phyloP scores from a whole-genome alignment of 2,329 filamentous ascomycete species.

The Colletotrichum destructivum region DNA sequence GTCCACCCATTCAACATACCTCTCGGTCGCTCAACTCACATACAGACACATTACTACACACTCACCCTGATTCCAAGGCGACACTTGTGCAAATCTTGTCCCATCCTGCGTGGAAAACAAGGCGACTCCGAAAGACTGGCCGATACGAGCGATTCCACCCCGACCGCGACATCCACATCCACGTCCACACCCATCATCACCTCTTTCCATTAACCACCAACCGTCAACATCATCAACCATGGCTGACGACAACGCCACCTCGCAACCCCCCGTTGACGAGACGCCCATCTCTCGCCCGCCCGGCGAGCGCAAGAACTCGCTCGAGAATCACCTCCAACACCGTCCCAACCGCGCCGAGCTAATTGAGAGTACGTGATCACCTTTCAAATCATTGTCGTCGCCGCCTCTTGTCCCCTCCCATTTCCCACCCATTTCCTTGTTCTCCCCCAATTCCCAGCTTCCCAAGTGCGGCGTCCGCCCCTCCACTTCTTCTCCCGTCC shows the following conservation, averaged over 20 bases:
- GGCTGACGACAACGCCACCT: constrained; percentile 49
- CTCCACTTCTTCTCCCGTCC: constrained; percentile 21
- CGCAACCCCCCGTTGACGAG: constrained; percentile 62
- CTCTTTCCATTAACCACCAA: not conserved
- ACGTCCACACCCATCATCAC: constrained; percentile 22
- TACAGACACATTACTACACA: not conserved
- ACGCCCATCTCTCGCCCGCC: constrained; percentile 69
- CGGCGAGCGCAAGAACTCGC: constrained; percentile 73
- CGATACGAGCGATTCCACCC: constrained; percentile 17
- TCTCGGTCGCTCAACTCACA: constrained; percentile 17
- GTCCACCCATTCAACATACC: constrained; percentile 13
- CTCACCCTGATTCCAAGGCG: constrained; percentile 18
- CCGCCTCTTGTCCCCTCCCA: not conserved
- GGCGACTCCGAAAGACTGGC: constrained; percentile 16
- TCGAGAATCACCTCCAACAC: constrained; percentile 80
- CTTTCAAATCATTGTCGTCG: not conserved
- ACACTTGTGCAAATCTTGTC: constrained; percentile 11
- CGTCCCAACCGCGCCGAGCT: constrained; percentile 84
- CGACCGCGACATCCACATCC: not conserved
- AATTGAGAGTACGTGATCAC: constrained; percentile 77
- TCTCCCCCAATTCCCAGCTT: not conserved
- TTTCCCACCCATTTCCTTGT: constrained; percentile 13
- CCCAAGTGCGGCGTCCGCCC: not conserved
- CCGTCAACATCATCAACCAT: constrained; percentile 46
- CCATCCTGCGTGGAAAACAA: constrained; percentile 29